Evolutionary conservation across 1,284 basidiomycete genomes (phyloP), one percentile per base, ranked within the genome.

Genomic region (Testicularia cyperi): DNA sequence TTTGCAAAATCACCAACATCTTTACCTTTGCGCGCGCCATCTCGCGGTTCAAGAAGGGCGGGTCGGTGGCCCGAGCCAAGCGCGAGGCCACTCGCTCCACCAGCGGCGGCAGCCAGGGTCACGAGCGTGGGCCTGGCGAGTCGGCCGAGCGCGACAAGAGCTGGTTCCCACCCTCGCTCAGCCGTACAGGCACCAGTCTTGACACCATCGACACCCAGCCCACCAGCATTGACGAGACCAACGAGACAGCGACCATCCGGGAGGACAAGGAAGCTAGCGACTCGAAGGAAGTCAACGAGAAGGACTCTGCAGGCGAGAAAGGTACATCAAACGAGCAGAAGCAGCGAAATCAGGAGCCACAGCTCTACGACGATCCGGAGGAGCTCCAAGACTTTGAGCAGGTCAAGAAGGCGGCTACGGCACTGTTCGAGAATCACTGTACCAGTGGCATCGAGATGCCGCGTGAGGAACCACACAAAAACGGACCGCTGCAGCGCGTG

Each of bases 11-110:
- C 30, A 60, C 63, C 28, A 73, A 73, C 41, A 61, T 76, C 37
- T 76, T 76, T 25, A 67, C 72, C 4, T 62, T 75, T 26, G 74
- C 72, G 6, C 58, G 69, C 30, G 74, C 74, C n/a, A 63, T 76
- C 7, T 66, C 65, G 12, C 65, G 68, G 19, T 75, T 76, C 64
- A 75, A 74, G 44, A 63, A 51, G 33, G 60, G 48, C 19, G 60
- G 44, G 3, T 53, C 48, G 12, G 33, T 63, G 31, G 15, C 37
- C 9, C 38, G 54, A 15, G 54, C 44, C 19, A 36, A 43, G 12
- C 36, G 45, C 14, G 45, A 52, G 18, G 48, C 53, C 1, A 38
- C 54, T 5, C 38, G 44, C 9, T 49, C 45, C 12, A 38, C 49
- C 2, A 54, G 49, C 4, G 43, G 38, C 7, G 46, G 34, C 10